Base-by-base conservation (phyloP, 257 asterid genomes). In the Forsythia viridissima region DNA sequence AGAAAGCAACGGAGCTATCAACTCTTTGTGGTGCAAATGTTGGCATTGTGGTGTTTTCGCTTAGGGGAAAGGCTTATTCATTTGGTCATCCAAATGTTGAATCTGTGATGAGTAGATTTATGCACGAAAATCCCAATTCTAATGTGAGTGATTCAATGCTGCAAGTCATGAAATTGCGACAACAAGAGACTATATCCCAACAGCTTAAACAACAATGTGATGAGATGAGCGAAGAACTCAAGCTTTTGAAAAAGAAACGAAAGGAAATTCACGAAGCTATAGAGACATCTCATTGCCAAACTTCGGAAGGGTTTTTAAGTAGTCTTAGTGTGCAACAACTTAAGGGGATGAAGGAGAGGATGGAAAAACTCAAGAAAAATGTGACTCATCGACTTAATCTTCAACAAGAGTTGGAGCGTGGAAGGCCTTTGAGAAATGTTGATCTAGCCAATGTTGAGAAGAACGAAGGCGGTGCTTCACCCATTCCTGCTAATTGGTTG, bases 1-100 rank as follows among this genome's bases (percentile, higher is more conserved):
- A 85, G 89, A 87, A 87, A 70, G 91, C 91, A 5, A 81, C 79
- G 0, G 89, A 85, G 89, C 86, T 87, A 9, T 82, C 89, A 36
- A 61, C 81, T 21, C 30, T 85, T 3, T 85, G 87, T 38, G 91
- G 87, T 52, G 80, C 86, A 16, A 84, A 85, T 36, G 76, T 87
- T 65, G 85, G 83, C 79, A 82, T 87, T 15, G 71, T 87, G 13
- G 72, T 85, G 20, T 85, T 85, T 70, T 85, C 91, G 41, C 80
- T 82, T n/a, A 79, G 84, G n/a, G 85, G 85, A 3, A 24, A 83
- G 79, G 87, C 86, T 38, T 86, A 82, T 74, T 84, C 92, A 11
- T 88, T 88, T 7, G 90, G 90, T 78, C 84, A 82, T 44, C 92
- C 88, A 21, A 65, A 79, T 37, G 84, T 84, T 0, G 80, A 84